phyloP scores from a whole-genome alignment of 768 basidiomycete genomes.

The Russula brevipes region DNA sequence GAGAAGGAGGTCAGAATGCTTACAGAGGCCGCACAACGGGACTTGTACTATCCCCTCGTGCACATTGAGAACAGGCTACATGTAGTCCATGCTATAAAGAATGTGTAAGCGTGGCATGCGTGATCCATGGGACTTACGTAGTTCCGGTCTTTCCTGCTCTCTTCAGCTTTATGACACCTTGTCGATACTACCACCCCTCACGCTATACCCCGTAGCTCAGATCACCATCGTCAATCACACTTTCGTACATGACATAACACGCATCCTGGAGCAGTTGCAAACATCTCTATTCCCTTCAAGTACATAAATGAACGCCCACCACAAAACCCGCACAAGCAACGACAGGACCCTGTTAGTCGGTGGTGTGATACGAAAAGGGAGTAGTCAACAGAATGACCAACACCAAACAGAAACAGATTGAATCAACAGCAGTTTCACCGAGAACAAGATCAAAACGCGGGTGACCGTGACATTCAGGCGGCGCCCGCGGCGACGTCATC shows the following conservation, averaged over 20 bases:
- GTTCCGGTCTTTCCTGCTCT: slow-evolving; percentile 13
- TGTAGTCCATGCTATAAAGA: slow-evolving; percentile 50
- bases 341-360: slow-evolving; percentile 32
- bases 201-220: slow-evolving; percentile 24
- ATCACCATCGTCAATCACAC: slow-evolving; percentile 25
- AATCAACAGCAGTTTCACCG: slow-evolving; percentile 31
- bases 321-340: slow-evolving; percentile 41
- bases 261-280: slow-evolving; percentile 43
- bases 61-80: slow-evolving; percentile 50
- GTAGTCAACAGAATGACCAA: slow-evolving; percentile 25
- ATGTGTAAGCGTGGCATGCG: slow-evolving; percentile 21
- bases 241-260: slow-evolving; percentile 24
- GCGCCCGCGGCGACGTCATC: slow-evolving; percentile 29
- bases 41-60: slow-evolving; percentile 56
- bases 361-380: slow-evolving; percentile 25
- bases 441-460: slow-evolving; percentile 1
- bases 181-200: slow-evolving; percentile 15
- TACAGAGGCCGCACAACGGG: slow-evolving; percentile 57
- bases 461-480: slow-evolving; percentile 8
- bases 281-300: slow-evolving; percentile 55
- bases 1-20: slow-evolving; percentile 51
- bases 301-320: slow-evolving; percentile 53
- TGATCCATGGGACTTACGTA: neutral
- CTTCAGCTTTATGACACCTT: slow-evolving; percentile 13
- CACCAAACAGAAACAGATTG: slow-evolving; percentile 35